Conservation (phyloP, 208 protist genomes). For the Angomonas ambiguus region DNA sequence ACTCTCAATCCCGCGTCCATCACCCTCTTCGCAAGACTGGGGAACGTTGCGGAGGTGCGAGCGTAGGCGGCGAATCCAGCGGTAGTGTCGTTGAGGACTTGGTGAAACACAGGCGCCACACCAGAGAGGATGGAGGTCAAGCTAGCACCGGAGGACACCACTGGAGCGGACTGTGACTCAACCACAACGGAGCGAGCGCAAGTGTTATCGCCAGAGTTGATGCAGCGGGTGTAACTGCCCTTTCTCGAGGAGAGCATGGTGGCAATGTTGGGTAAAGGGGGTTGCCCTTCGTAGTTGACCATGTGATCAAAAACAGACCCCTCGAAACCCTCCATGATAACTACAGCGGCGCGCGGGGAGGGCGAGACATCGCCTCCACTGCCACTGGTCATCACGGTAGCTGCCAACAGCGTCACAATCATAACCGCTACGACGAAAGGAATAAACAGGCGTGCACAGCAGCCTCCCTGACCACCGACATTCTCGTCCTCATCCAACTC, state of each 20-base stretch:
- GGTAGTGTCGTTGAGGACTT: slow-evolving; percentile 40
- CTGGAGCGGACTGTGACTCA: slow-evolving; percentile 28
- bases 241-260: slow-evolving; percentile 25
- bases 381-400: slow-evolving; percentile 43
- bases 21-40: slow-evolving; percentile 46
- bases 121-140: slow-evolving; percentile 61
- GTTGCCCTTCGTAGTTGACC: slow-evolving; percentile 31
- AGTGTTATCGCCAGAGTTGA: slow-evolving; percentile 21
- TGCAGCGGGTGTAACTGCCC: slow-evolving; percentile 42
- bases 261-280: slow-evolving; percentile 45
- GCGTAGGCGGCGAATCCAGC: slow-evolving; percentile 31
- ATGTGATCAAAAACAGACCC: slow-evolving; percentile 50
- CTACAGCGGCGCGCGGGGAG: slow-evolving; percentile 47
- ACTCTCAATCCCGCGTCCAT: slow-evolving; percentile 31
- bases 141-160: slow-evolving; percentile 36
- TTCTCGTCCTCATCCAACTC: slow-evolving; percentile 45
- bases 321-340: slow-evolving; percentile 67
- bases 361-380: slow-evolving; percentile 21
- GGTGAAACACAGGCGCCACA: slow-evolving; percentile 37
- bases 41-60: slow-evolving; percentile 35
- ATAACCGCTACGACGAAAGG: slow-evolving; percentile 37
- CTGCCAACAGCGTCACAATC: slow-evolving; percentile 25
- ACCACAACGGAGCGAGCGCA: slow-evolving; percentile 60
- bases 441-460: slow-evolving; percentile 66
- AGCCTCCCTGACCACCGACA: slow-evolving; percentile 42